A percentile compares a stretch with the other conserved stretches of the same genome.
phyloP scores from a whole-genome alignment of 768 basidiomycete species.

The Rubroboletus satanas region DNA sequence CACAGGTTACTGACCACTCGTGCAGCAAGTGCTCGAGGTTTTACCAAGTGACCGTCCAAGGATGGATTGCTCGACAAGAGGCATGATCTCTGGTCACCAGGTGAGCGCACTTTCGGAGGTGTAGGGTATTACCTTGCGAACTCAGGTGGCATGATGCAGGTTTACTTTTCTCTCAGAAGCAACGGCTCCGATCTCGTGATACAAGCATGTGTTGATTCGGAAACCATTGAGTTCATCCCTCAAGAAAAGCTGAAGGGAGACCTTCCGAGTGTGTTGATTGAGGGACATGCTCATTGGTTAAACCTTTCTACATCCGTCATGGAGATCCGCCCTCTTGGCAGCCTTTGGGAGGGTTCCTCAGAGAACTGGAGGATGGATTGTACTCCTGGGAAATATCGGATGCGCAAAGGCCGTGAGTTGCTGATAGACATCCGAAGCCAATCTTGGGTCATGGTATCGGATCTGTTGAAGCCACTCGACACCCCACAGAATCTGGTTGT shows the following conservation, averaged over 20 bases:
- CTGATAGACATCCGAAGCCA: slow-evolving; percentile 29
- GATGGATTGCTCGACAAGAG: slow-evolving; percentile 26
- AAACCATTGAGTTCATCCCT: slow-evolving; percentile 25
- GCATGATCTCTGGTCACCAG: slow-evolving; percentile 13
- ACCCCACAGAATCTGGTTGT: slow-evolving; percentile 21
- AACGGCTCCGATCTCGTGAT: slow-evolving; percentile 15
- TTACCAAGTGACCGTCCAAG: slow-evolving; percentile 24
- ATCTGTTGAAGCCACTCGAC: slow-evolving; percentile 26
- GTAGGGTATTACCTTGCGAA: background rate
- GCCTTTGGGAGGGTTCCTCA: slow-evolving; percentile 22
- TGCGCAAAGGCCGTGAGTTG: background rate
- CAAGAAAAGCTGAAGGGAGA: slow-evolving; percentile 20
- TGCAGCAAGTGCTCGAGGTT: slow-evolving; percentile 21
- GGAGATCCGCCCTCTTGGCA: slow-evolving; percentile 28
- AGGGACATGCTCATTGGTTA: slow-evolving; percentile 30
- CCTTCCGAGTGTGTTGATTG: slow-evolving; percentile 23
- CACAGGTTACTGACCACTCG: background rate
- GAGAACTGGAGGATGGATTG: slow-evolving; percentile 28
- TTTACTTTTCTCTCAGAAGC: slow-evolving; percentile 21
- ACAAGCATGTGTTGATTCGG: slow-evolving; percentile 2
- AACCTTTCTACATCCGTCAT: slow-evolving; percentile 20
- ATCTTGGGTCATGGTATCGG: slow-evolving; percentile 27
- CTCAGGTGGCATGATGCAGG: slow-evolving; percentile 3
- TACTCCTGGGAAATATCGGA: slow-evolving; percentile 5
- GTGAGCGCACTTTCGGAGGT: slow-evolving; percentile 4